Percentiles rank a stretch among this genome's conserved stretches.
Conservation (phyloP, 2,329 filamentous ascomycete genomes). For the Clonostachys rhizophaga region DNA sequence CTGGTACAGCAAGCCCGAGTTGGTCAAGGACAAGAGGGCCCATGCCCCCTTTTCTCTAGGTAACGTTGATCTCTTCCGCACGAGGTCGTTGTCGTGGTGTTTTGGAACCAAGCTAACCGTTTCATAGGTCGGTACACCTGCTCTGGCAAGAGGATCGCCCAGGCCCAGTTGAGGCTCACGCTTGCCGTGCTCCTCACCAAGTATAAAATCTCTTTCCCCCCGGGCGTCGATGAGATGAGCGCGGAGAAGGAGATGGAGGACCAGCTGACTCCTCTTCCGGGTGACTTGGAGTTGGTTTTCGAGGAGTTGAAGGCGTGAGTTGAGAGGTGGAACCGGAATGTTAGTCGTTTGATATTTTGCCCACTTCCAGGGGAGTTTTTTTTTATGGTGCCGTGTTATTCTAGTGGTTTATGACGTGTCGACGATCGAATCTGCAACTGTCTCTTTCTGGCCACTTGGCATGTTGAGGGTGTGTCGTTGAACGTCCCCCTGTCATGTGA, state of each 20-base stretch:
- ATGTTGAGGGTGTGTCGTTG: too few species aligned
- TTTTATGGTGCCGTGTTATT: too few species aligned
- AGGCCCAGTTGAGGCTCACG: neutral
- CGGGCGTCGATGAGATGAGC: neutral
- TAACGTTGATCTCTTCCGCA: neutral
- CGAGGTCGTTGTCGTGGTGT: too few species aligned
- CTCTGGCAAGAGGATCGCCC: constrained; percentile 2
- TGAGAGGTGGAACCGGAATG: too few species aligned
- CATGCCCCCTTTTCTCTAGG: constrained; percentile 1
- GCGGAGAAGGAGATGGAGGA: neutral
- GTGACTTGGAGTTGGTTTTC: neutral
- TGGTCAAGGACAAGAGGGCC: constrained; percentile 6
- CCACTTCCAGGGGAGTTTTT: too few species aligned
- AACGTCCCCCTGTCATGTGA: too few species aligned
- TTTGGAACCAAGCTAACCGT: too few species aligned
- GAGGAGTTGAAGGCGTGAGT: too few species aligned
- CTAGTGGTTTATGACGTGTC: too few species aligned
- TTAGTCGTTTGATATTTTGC: too few species aligned
- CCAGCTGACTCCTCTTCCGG: neutral
- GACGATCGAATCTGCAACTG: too few species aligned
- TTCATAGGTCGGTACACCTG: neutral
- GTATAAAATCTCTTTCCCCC: neutral
- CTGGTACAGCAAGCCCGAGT: constrained; percentile 6
- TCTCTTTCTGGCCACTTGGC: too few species aligned
- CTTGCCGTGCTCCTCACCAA: neutral